These are phyloP conservation scores for Cryphonectria naterciae DNA, from an alignment of 2,329 filamentous ascomycete species.

Conservation along the genomic window DNA sequence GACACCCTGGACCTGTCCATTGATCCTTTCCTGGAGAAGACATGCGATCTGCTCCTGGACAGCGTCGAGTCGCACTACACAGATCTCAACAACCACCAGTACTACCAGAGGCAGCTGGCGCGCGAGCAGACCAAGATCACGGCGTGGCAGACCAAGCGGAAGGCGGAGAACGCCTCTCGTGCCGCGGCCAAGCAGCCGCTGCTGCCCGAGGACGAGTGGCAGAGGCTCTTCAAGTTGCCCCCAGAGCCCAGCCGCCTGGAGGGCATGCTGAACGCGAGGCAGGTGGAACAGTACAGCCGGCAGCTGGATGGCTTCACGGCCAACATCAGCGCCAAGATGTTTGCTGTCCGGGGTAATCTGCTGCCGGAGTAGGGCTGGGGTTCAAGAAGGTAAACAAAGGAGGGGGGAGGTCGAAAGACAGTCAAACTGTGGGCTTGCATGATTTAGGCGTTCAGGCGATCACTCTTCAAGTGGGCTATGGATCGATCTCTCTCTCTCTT, in stretches of 20 bases:
- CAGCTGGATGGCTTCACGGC: slow-evolving; percentile 97
- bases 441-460: slow-evolving; percentile 25
- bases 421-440: slow-evolving; percentile 25
- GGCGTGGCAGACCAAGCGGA: slow-evolving; percentile 95
- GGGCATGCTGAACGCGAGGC: slow-evolving; percentile 90
- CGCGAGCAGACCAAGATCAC: slow-evolving; percentile 97
- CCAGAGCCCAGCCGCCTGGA: slow-evolving; percentile 92
- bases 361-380: slow-evolving; percentile 55
- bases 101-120: slow-evolving; percentile 89
- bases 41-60: slow-evolving; percentile 92
- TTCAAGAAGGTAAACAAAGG: background rate
- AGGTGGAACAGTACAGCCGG: slow-evolving; percentile 97
- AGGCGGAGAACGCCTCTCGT: slow-evolving; percentile 89
- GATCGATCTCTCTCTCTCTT: background rate
- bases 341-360: slow-evolving; percentile 79
- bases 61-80: slow-evolving; percentile 98
- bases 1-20: slow-evolving; percentile 90
- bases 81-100: slow-evolving; percentile 98
- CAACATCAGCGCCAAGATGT: slow-evolving; percentile 94
- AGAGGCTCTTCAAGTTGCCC: slow-evolving; percentile 96
- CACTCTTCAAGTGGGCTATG: slow-evolving; percentile 12
- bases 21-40: slow-evolving; percentile 98
- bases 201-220: slow-evolving; percentile 97
- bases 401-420: background rate
- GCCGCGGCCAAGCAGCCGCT: slow-evolving; percentile 83